phyloP scores from a whole-genome alignment of 345 rosid genomes.

The Bretschneidera sinensis region DNA sequence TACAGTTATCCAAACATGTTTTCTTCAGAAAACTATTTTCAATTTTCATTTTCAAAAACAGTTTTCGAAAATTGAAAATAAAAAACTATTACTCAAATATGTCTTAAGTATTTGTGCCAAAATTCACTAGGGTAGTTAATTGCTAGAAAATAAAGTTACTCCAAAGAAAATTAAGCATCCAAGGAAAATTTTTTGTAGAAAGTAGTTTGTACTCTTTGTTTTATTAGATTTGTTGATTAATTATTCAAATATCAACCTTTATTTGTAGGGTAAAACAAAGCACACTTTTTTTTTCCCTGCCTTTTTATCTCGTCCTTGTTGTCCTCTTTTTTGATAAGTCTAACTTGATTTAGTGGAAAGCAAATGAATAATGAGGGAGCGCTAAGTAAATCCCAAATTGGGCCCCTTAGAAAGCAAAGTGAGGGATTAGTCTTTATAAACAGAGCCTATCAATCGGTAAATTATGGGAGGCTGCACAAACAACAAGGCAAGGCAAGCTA shows the following conservation, averaged over 20 bases:
- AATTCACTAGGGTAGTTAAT: too few relatives aligned
- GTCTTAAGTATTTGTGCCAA: too few relatives aligned
- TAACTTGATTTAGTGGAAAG: conserved; percentile 19
- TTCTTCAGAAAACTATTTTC: too few relatives aligned
- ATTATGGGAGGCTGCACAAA: conserved; percentile 35
- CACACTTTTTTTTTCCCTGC: conserved; percentile 26
- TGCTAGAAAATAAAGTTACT: too few relatives aligned
- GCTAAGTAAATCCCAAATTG: conserved; percentile 25
- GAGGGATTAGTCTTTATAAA: conserved; percentile 11
- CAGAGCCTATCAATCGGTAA: too few relatives aligned
- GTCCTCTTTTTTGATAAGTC: conserved; percentile 22
- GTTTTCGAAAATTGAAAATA: too few relatives aligned
- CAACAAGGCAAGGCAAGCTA: conserved; percentile 48
- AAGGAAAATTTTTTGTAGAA: conserved; percentile 11
- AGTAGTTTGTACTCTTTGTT: conserved; percentile 22
- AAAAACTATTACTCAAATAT: too few relatives aligned
- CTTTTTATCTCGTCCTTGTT: conserved; percentile 33
- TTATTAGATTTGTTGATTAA: conserved; percentile 9
- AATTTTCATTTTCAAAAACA: too few relatives aligned
- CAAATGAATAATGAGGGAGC: conserved; percentile 32
- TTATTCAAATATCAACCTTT: conserved; percentile 22
- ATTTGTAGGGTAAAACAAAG: conserved; percentile 35
- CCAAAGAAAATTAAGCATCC: not conserved
- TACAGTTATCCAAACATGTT: too few relatives aligned
- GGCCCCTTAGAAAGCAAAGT: conserved; percentile 31